Base-by-base conservation (phyloP, 2,329 filamentous ascomycete genomes). In the Colletotrichum sublineola region DNA sequence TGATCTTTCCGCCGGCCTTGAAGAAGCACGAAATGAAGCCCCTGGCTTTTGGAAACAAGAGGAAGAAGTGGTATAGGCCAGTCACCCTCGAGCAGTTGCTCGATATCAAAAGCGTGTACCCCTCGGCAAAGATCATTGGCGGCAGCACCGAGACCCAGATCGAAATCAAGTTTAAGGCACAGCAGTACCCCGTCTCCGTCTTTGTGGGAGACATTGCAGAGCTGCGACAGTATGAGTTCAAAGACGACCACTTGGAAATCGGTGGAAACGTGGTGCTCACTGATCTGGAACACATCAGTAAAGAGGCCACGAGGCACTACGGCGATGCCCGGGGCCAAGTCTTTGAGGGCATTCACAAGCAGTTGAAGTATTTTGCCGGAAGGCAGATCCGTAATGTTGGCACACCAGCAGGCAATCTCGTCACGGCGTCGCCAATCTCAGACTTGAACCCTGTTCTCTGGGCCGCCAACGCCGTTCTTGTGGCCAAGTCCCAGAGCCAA, bases 61-160 rank as follows among this genome's bases (percentile, higher is more conserved):
- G 91, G 71, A 98, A 98, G 86, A 92, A 87, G 79, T 99, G 96
- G 96, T 97, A 94, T 80, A 89, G 96, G 20, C 96, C 96, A 0
- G 92, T 94, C 42, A 98, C 94, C 0, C 80, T 98, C 20, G 87
- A 94, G 50, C 95, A 99, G 79, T 86, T 99, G 20, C 87, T 98
- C 20, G 93, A 97, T 79, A 97, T 99, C 83, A 98, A 98, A 85
- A 91, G 87, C 77, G 91, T 89, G 0, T 92, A 94, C 76, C 96
- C 96, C 0, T 90, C 92, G 36, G 94, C 96, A 5, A 99, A 98
- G 82, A 91, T 99, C 73, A 97, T 99, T 73, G 96, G 95, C 62
- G 96, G 96, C 73, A 97, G 95, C 80, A 97, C 95, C 2, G 96
- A 99, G 82, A 98, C 96, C 0, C 96, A 98, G 82, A 98, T 99